Evolutionary conservation across 805 yeast genomes (phyloP).

Genomic region (Metschnikowia sp.): DNA sequence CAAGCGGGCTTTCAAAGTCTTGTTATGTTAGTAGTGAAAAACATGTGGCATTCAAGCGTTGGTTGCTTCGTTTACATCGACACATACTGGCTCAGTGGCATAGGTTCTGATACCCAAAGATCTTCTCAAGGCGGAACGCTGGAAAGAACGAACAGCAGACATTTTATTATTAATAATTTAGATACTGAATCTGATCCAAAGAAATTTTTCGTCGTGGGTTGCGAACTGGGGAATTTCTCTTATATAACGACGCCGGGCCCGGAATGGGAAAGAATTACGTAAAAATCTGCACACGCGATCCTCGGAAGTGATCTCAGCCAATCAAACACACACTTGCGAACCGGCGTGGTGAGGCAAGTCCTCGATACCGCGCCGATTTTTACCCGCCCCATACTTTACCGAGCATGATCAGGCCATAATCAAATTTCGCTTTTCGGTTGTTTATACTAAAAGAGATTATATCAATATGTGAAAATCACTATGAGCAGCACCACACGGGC

Average conservation of each 20-base stretch:
- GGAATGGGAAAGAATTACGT: constrained; percentile 13
- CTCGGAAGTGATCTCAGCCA: constrained; percentile 11
- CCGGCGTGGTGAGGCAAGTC: constrained; percentile 4
- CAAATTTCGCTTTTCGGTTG: too few species aligned
- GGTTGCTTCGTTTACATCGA: neutral
- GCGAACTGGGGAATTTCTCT: constrained; percentile 10
- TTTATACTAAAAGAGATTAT: too few species aligned
- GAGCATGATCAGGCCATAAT: too few species aligned
- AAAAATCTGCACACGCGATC: constrained; percentile 16
- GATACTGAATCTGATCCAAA: too few species aligned
- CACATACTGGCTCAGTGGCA: constrained; percentile 25
- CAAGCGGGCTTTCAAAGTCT: constrained; percentile 90
- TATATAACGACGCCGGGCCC: constrained; percentile 10
- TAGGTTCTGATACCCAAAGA: constrained; percentile 20
- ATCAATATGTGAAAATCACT: too few species aligned
- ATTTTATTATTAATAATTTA: constrained; percentile 12
- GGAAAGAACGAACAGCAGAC: constrained; percentile 37
- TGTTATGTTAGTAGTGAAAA: constrained; percentile 19
- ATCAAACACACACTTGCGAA: constrained; percentile 1
- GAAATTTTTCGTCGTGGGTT: neutral
- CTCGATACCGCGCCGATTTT: constrained; percentile 8
- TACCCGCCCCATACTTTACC: neutral
- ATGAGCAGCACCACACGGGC: too few species aligned
- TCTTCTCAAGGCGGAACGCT: constrained; percentile 30
- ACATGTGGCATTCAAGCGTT: neutral